These are phyloP conservation scores for Cardamine occulta DNA, from an alignment of 345 rosid species.

Conservation along the genomic window DNA sequence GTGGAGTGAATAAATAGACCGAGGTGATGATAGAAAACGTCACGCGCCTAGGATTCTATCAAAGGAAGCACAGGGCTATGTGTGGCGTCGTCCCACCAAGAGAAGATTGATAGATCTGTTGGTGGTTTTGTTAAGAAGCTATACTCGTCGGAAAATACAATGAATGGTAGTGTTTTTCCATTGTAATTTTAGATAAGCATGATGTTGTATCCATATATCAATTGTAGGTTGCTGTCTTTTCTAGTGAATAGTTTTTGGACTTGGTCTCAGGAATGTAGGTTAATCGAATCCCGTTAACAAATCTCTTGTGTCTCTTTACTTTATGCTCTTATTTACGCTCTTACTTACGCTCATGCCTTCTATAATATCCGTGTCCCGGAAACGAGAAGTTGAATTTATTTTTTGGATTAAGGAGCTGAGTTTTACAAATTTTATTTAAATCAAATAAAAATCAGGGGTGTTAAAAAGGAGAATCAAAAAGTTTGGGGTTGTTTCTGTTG, in stretches of 20 bases:
- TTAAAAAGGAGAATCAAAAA: too few relatives aligned
- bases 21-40: neutral
- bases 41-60: neutral
- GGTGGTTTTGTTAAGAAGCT: neutral
- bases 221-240: neutral
- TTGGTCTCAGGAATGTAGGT: neutral
- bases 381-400: too few relatives aligned
- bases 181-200: neutral
- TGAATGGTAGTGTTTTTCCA: too few relatives aligned
- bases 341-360: too few relatives aligned
- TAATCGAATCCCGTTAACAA: neutral
- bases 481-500: too few relatives aligned
- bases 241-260: neutral
- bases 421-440: too few relatives aligned
- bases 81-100: neutral
- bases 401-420: too few relatives aligned
- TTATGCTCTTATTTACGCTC: too few relatives aligned
- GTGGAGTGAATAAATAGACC: neutral
- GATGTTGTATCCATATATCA: neutral
- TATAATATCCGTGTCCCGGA: too few relatives aligned
- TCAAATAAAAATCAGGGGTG: too few relatives aligned
- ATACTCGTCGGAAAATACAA: neutral
- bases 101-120: neutral
- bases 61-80: neutral
- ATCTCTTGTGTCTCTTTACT: neutral